Percentiles rank a stretch among this genome's conserved stretches.
Conservation (phyloP, 345 rosid species). For the Viola odorata region DNA sequence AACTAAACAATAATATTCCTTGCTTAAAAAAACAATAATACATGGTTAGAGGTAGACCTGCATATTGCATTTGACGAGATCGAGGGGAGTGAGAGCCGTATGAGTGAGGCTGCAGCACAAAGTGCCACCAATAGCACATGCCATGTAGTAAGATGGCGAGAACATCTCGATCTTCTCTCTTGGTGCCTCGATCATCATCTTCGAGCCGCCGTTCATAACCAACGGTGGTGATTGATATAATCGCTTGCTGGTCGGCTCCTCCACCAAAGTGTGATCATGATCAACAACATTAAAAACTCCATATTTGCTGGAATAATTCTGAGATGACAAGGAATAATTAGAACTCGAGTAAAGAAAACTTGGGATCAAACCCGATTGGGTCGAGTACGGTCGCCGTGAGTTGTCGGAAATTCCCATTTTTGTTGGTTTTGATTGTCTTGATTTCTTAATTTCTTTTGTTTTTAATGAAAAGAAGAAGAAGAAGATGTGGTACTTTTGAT, state of each 20-base stretch:
- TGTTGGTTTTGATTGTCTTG: neutral
- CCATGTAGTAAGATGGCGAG: constrained; percentile 75
- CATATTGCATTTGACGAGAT: constrained; percentile 97
- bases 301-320: neutral
- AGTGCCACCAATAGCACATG: constrained; percentile 71
- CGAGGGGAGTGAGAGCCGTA: constrained; percentile 84
- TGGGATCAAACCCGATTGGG: constrained; percentile 45
- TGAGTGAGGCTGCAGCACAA: constrained; percentile 83
- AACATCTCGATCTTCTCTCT: constrained; percentile 66
- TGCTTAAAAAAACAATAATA: no score
- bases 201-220: constrained; percentile 4
- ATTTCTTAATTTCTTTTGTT: neutral
- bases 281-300: neutral
- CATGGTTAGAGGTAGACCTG: constrained; percentile 72
- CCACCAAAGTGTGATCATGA: neutral
- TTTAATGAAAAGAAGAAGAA: neutral
- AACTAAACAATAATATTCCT: no score
- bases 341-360: constrained; percentile 60
- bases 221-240: constrained; percentile 4
- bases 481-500: neutral
- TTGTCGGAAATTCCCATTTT: constrained; percentile 40
- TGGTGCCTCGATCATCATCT: constrained; percentile 52
- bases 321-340: constrained; percentile 5
- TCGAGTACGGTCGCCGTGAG: constrained; percentile 22
- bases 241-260: constrained; percentile 7